A percentile compares a stretch with the other conserved stretches of the same genome.
Conservation (phyloP, 1,284 basidiomycete species). For the Mycena sp. region DNA sequence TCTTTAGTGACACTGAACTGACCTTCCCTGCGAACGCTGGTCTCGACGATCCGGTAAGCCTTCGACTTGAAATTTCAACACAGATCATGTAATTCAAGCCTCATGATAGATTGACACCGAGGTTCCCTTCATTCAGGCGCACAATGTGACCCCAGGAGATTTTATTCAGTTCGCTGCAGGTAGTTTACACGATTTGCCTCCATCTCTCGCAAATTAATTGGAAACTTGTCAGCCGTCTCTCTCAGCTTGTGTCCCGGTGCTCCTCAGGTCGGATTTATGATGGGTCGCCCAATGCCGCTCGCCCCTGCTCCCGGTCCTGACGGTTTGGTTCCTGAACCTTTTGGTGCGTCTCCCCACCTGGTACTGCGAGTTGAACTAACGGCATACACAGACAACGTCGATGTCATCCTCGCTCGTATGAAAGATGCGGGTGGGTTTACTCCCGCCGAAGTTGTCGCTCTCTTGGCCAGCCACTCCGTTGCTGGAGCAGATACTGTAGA, state of each 20-base stretch:
- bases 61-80: background rate
- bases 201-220: background rate
- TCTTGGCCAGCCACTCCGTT: too few relatives aligned
- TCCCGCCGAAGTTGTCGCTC: background rate
- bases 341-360: constrained; percentile 25
- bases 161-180: constrained; percentile 16
- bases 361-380: constrained; percentile 12
- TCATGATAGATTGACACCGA: background rate
- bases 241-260: too few relatives aligned
- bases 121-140: background rate
- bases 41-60: background rate
- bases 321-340: constrained; percentile 47
- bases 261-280: too few relatives aligned
- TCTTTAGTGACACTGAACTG: background rate
- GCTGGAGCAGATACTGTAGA: background rate
- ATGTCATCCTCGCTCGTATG: constrained; percentile 46
- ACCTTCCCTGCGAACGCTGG: background rate
- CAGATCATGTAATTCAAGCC: background rate
- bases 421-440: constrained; percentile 35
- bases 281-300: constrained; percentile 41
- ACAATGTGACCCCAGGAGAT: constrained; percentile 5
- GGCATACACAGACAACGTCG: constrained; percentile 38
- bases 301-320: constrained; percentile 43
- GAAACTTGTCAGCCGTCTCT: background rate
- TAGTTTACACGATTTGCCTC: background rate